phyloP scores from a whole-genome alignment of 208 protist species.

The Leishmania tropica region DNA sequence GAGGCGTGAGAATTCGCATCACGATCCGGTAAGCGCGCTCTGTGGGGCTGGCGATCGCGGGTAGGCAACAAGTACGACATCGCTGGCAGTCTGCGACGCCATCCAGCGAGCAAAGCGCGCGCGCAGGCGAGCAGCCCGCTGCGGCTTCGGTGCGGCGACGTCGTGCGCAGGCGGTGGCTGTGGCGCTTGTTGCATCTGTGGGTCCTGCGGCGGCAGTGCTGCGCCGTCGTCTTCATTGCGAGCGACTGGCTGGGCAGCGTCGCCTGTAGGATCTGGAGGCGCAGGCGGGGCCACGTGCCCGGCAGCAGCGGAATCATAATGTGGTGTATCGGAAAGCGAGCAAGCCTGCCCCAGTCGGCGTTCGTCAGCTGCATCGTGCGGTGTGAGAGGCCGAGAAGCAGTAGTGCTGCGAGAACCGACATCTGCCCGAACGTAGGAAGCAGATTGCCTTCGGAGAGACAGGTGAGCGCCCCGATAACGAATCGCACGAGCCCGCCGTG shows the following conservation, averaged over 20 bases:
- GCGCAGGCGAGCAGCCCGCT: not conserved
- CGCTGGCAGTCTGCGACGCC: slow-evolving; percentile 19
- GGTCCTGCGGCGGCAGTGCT: not conserved
- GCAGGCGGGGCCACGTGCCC: not conserved
- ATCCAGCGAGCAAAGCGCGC: slow-evolving; percentile 10
- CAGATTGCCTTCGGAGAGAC: slow-evolving; percentile 2
- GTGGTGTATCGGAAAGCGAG: not conserved
- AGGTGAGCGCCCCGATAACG: slow-evolving; percentile 6
- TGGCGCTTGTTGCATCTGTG: not conserved
- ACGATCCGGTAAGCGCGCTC: not conserved
- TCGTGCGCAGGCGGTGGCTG: not conserved
- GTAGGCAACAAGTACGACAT: slow-evolving; percentile 20
- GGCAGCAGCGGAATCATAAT: not conserved
- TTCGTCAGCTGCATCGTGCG: not conserved
- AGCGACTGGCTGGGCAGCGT: not conserved
- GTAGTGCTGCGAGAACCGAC: not conserved
- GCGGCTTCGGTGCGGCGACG: not conserved
- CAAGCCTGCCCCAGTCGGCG: not conserved
- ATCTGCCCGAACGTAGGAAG: not conserved
- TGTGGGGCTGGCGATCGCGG: not conserved
- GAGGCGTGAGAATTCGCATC: too few relatives aligned
- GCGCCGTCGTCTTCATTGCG: not conserved
- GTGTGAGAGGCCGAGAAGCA: not conserved
- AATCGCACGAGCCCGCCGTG: slow-evolving; percentile 19
- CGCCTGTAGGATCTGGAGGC: not conserved